phyloP scores from a whole-genome alignment of 768 basidiomycete genomes.

The Paxillus involutus region DNA sequence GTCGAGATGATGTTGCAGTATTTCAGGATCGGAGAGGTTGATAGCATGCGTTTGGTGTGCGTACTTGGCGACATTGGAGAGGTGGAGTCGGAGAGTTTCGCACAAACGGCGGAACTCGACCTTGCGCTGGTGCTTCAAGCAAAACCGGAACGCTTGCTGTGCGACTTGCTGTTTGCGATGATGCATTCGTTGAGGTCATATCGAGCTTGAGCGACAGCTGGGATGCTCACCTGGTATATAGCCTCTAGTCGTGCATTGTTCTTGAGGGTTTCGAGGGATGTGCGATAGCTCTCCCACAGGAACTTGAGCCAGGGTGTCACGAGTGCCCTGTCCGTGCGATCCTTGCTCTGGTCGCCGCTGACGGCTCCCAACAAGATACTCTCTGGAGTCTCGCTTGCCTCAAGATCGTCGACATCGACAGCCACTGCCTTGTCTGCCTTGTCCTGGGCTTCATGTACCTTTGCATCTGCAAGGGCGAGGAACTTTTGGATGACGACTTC shows the following conservation, averaged over 20 bases:
- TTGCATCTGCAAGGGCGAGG: conserved; percentile 75
- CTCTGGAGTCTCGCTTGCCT: conserved; percentile 93
- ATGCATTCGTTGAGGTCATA: neutral
- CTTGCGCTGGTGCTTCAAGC: conserved; percentile 88
- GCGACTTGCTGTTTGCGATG: conserved; percentile 73
- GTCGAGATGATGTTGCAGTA: conserved; percentile 92
- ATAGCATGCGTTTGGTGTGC: conserved; percentile 91
- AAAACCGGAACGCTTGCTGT: conserved; percentile 97
- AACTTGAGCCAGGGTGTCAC: conserved; percentile 98
- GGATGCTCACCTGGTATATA: conserved; percentile 81
- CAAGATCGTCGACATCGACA: conserved; percentile 90
- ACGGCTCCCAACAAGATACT: conserved; percentile 90
- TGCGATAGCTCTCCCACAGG: conserved; percentile 98
- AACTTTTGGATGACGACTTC: conserved; percentile 89
- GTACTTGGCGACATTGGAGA: conserved; percentile 94
- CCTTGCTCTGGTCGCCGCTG: conserved; percentile 86
- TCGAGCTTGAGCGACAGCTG: neutral
- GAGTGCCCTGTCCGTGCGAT: conserved; percentile 90
- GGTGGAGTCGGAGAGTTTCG: conserved; percentile 93
- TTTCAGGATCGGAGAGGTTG: conserved; percentile 94
- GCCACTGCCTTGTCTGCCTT: conserved; percentile 77
- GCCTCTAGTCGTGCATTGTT: conserved; percentile 90
- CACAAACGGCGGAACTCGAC: conserved; percentile 97
- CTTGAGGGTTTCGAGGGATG: conserved; percentile 92
- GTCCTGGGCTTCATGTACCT: conserved; percentile 84